Conservation (phyloP, 1,284 basidiomycete species). For the Fomitopsis palustris region DNA sequence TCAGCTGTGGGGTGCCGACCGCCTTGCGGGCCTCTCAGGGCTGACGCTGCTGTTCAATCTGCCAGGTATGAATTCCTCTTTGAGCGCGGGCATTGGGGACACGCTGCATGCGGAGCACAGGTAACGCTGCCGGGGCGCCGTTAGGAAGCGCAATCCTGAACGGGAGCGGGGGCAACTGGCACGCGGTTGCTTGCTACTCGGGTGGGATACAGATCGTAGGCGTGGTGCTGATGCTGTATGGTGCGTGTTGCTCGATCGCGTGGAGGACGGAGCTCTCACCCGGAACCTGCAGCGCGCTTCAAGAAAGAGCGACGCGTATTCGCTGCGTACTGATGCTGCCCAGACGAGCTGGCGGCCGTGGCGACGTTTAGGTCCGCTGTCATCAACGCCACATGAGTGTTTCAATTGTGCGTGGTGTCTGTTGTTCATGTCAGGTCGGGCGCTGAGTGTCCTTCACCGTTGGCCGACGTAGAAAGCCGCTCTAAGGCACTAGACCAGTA, state of each 20-base stretch:
- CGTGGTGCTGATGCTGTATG: slow-evolving; percentile 20
- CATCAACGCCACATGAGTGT: background rate
- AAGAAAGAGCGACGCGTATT: background rate
- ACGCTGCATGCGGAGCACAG: slow-evolving; percentile 2
- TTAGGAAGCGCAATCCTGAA: slow-evolving; percentile 20
- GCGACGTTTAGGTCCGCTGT: background rate
- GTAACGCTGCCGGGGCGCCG: slow-evolving; percentile 22
- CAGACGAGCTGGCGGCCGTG: background rate
- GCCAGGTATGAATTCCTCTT: slow-evolving; percentile 15
- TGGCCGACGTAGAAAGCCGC: background rate
- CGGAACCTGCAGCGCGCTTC: background rate
- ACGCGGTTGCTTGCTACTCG: slow-evolving; percentile 18
- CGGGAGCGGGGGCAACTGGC: slow-evolving; percentile 20
- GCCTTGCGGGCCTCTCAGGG: slow-evolving; percentile 21
- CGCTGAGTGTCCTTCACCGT: background rate
- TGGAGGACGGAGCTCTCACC: background rate
- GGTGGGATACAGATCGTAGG: slow-evolving; percentile 21
- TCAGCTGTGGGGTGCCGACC: slow-evolving; percentile 18
- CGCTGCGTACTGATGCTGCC: background rate
- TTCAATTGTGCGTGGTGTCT: background rate
- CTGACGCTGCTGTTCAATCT: slow-evolving; percentile 22
- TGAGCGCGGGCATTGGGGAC: background rate
- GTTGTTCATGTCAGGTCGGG: background rate
- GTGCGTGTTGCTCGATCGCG: slow-evolving; percentile 11
- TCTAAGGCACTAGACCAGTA: background rate